Evolutionary conservation across 1,284 basidiomycete species (phyloP), one percentile per base, ranked within the genome.

Genomic region (Rhodotorula sp.): DNA sequence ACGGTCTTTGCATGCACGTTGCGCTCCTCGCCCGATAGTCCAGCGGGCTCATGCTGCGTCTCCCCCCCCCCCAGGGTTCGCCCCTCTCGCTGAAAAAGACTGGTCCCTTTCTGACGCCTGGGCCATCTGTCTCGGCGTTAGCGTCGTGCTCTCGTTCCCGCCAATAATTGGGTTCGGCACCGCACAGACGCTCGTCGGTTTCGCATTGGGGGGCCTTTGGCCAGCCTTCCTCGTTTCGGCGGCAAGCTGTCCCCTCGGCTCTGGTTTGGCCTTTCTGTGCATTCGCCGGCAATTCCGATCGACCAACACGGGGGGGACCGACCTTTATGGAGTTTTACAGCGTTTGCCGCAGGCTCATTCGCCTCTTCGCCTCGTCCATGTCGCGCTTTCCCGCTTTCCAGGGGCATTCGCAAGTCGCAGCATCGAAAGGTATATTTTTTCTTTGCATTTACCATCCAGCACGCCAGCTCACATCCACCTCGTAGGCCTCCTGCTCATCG

Each of bases 151-250:
- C 31, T 90, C 87, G 8, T 87, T 91, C 75, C 91, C 91, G n/a
- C 91, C 91, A 10, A 80, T 88, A 71, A 84, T 89, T 65, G 90
- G 90, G 1, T 88, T 90, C 77, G 87, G 87, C 0, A 89, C 88
- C 0, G 68, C 65, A 8, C 74, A 61, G 63, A 87, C 87, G 13
- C 79, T 92, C 3, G 89, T 87, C 76, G 90, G 91, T 1, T 92
- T 91, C 79, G 88, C 89, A 0, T 92, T 90, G 76, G 90, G 90
- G 76, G 90, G 90, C 61, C 83, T 90, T 81, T 84, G 85, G 68
- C 89, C 89, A 1, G 88, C 90, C 77, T 83, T 73, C 64, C 40
- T 83, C 68, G 84, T 91, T 64, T 86, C 87, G 11, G 84, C 85
- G 0, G 79, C 82, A 11, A 86, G 84, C 24, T 88, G 89, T 26